These are phyloP conservation scores for Lentinus polychrous DNA, from an alignment of 1,284 basidiomycete species.

Conservation along the genomic window DNA sequence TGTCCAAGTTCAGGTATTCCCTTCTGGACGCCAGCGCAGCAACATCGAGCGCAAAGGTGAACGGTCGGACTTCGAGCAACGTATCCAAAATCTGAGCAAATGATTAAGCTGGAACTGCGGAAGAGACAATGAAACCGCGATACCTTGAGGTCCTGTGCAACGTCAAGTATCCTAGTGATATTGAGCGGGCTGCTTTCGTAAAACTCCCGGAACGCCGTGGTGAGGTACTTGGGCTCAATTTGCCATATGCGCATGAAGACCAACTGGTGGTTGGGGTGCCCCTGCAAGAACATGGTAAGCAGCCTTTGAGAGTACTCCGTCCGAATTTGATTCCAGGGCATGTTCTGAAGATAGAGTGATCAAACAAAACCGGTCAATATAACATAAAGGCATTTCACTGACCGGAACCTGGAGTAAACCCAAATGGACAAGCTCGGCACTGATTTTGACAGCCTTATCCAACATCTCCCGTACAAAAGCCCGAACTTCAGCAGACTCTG, in stretches of 20 bases:
- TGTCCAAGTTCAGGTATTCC: conserved; percentile 93
- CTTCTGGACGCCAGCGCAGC: conserved; percentile 89
- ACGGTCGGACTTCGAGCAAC: conserved; percentile 81
- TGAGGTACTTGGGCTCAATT: conserved; percentile 79
- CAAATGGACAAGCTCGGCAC: conserved; percentile 92
- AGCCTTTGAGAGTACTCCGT: conserved; percentile 83
- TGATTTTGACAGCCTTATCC: conserved; percentile 88
- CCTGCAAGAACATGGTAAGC: conserved; percentile 85
- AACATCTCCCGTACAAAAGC: conserved; percentile 82
- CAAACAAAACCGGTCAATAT: background rate
- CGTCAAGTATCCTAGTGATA: conserved; percentile 90
- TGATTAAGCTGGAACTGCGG: background rate
- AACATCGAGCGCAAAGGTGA: conserved; percentile 86
- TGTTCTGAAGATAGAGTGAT: conserved; percentile 37
- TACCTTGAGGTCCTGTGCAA: conserved; percentile 92
- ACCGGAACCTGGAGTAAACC: conserved; percentile 88
- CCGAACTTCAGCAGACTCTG: conserved; percentile 64
- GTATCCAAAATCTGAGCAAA: conserved; percentile 75
- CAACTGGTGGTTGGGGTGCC: conserved; percentile 90
- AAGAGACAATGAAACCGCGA: conserved; percentile 15
- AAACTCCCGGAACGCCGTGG: conserved; percentile 84
- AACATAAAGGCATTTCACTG: conserved; percentile 29
- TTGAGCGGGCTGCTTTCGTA: conserved; percentile 92
- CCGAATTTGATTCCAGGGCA: conserved; percentile 85
- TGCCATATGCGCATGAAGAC: conserved; percentile 97